These are phyloP conservation scores for Atalantia buxifolia DNA, from an alignment of 345 rosid genomes.

Conservation along the genomic window DNA sequence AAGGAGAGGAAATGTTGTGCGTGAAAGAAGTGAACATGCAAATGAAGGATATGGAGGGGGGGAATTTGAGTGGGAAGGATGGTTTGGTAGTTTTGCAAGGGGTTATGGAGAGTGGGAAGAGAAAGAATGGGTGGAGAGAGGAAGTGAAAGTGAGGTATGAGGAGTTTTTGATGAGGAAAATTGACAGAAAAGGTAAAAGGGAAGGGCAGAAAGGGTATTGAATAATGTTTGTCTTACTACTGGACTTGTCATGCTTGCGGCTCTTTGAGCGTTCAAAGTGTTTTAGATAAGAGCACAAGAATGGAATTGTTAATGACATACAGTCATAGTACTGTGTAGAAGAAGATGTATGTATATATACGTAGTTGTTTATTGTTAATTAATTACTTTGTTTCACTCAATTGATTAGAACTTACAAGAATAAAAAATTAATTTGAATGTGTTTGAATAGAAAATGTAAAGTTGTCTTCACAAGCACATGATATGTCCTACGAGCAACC, in stretches of 20 bases:
- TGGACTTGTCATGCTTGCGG: constrained; percentile 38
- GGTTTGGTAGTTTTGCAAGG: constrained; percentile 53
- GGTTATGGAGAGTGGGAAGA: constrained; percentile 39
- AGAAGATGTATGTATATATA: too few relatives aligned
- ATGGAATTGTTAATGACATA: too few relatives aligned
- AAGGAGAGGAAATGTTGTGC: constrained; percentile 48
- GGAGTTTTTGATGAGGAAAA: constrained; percentile 44
- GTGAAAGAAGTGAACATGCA: constrained; percentile 64
- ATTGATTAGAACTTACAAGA: too few relatives aligned
- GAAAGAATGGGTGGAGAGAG: constrained; percentile 17
- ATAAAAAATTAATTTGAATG: too few relatives aligned
- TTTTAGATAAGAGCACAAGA: too few relatives aligned
- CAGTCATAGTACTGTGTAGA: too few relatives aligned
- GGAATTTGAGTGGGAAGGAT: constrained; percentile 53
- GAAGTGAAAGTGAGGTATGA: constrained; percentile 35
- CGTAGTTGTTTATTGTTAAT: too few relatives aligned
- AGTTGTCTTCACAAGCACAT: too few relatives aligned
- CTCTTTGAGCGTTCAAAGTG: constrained; percentile 34
- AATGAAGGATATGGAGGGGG: constrained; percentile 79
- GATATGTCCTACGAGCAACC: too few relatives aligned
- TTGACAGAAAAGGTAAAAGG: constrained; percentile 27
- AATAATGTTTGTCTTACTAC: constrained; percentile 25
- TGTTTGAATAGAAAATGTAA: too few relatives aligned
- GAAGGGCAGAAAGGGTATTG: constrained; percentile 30
- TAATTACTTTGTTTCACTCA: too few relatives aligned